Base-by-base conservation (phyloP, 2,329 filamentous ascomycete species). In the Penicillium sp. region DNA sequence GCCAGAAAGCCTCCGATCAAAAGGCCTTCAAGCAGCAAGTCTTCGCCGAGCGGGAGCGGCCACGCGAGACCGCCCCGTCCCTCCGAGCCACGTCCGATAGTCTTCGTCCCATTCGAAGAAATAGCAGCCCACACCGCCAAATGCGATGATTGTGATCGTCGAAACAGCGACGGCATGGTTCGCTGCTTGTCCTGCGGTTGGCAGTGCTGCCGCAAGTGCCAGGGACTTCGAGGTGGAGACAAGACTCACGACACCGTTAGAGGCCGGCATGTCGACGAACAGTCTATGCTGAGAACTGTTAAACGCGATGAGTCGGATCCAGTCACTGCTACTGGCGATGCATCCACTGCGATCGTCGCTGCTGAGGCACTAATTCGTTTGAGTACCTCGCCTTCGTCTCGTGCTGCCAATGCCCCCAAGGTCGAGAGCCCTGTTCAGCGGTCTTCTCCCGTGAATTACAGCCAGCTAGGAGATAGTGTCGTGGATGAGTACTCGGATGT, bases 181-280 rank as follows among this genome's bases (percentile, higher is more conserved):
- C 65, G 66, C 10, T 71, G 69, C 41, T 44, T 28, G 4, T 48
- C 48, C 2, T 71, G 68, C 39, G 60, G 59, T 7, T 67, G 59
- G 62, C 67, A 70, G 28, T 59, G 61, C 10, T 71, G 69, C 44
- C 58, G 60, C n/a, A 41, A 46, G 1, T 71, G 69, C 42, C 61
- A 56, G 3, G 40, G 40, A 3, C 28, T 40, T 1, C 49, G 42
- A n/a, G 52, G 53, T 0, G 52, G 47, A 8, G 38, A 43, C 7
- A 53, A 57, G 13, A 47, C 32, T 2, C 57, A 59, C 23, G 14
- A 26, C 2, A 42, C 46, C 4, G 44, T 50, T 28, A 35, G 13
- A 4, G 13, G 29, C 18, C 26, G 11, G n/a, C 47, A 50, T 26
- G 22, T 23, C 0, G 16, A 38, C 10, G 36, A 37, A 16, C 3